Base-by-base conservation (phyloP, 1,139 yeast genomes). In the Nakaseomyces nivariensis region DNA sequence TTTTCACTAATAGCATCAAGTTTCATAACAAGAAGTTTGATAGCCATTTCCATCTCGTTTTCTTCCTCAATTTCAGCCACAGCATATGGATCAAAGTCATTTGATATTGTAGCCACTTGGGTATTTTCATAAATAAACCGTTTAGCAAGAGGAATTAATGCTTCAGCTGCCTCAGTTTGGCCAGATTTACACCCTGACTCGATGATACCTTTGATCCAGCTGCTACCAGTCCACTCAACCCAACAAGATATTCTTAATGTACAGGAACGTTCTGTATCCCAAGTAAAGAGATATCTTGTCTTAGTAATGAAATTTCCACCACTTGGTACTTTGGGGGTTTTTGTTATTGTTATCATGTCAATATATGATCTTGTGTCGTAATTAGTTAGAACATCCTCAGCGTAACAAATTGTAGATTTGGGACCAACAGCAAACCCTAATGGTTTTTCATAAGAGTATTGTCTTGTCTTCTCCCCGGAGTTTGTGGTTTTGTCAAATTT, bases 321-420 rank as follows among this genome's bases (percentile, higher is more conserved):
- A 56, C 92, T 84, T 0, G 99, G 99, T 17, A 94, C 97, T 66
- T 90, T 96, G 0, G 98, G 98, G 0, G 97, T 88, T 26, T 74
- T 74, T 0, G 96, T 85, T 0, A 78, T 68, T 55, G 83, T 87
- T 17, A 82, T 75, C 8, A 87, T 81, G 43, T 79, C 72, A 46
- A 84, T 76, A 52, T 69, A 72, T 51, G 77, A 71, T 29, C 73
- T 70, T 2, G 78, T 74, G 45, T 78, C 71, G 57, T 85, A 85
- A 53, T 82, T 80, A 48, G 81, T 76, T 41, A 85, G 67, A 5
- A 76, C 74, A 57, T 90, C 97, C 1, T 79, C 78, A 45, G 84
- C 81, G 24, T 76, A 61, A 69, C 97, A 92, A 54, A 77, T 78
- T 4, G 97, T 89, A 55, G 90, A 95, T 60, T 88, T 89, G 7